These are phyloP conservation scores for Blastosporella zonata DNA, from an alignment of 1,284 basidiomycete species.

Conservation along the genomic window DNA sequence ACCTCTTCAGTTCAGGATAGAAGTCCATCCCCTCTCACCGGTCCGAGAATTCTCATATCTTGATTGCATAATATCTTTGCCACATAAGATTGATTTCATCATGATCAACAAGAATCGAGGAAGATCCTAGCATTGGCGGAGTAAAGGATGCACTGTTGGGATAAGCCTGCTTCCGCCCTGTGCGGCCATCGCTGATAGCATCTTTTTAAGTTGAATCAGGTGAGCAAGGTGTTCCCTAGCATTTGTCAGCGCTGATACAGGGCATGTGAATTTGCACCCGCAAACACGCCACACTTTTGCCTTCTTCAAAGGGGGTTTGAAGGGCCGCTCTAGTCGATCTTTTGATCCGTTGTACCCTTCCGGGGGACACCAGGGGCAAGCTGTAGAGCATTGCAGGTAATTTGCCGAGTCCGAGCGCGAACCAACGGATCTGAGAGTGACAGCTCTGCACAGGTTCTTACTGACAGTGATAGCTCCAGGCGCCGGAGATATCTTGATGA, in stretches of 20 bases:
- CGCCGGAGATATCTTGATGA: background rate
- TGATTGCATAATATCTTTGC: too few relatives aligned
- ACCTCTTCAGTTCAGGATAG: too few relatives aligned
- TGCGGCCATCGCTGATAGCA: background rate
- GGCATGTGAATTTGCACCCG: background rate
- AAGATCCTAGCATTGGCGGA: background rate
- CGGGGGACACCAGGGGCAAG: background rate
- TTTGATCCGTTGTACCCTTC: background rate
- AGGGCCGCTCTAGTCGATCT: background rate
- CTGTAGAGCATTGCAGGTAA: background rate
- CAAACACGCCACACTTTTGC: background rate
- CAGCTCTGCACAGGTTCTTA: background rate
- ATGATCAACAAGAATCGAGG: too few relatives aligned
- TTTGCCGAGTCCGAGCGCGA: background rate
- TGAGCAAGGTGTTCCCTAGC: background rate
- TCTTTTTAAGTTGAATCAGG: background rate
- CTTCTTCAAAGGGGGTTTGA: background rate
- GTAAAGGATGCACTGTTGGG: background rate
- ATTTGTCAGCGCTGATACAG: background rate
- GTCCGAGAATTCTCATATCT: too few relatives aligned
- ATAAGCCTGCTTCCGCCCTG: background rate
- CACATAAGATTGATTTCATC: too few relatives aligned
- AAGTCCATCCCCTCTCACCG: too few relatives aligned
- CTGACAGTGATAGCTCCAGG: background rate
- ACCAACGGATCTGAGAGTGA: background rate